Conservation (phyloP, 2,329 filamentous ascomycete species). For the Ophiocordyceps robertsii region DNA sequence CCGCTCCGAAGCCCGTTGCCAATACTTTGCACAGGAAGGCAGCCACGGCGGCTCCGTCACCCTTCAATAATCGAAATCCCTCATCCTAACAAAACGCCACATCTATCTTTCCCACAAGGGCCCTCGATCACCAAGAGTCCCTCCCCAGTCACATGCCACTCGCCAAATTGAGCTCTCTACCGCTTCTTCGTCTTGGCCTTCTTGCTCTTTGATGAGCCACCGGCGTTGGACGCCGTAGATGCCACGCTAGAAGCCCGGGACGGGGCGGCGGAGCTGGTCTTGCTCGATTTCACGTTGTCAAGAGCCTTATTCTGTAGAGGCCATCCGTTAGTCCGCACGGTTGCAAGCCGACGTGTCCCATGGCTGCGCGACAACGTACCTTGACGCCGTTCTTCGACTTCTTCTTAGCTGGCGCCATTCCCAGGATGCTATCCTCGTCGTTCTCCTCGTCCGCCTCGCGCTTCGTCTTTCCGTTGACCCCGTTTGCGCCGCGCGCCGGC, state of each 20-base stretch:
- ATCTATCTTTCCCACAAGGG: no score
- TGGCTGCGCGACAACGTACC: slow-evolving; percentile 34
- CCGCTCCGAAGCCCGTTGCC: no score
- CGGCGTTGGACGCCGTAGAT: slow-evolving; percentile 48
- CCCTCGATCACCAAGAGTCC: not conserved
- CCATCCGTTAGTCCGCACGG: not conserved
- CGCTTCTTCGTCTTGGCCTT: slow-evolving; percentile 20
- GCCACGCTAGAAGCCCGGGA: slow-evolving; percentile 82
- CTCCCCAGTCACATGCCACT: not conserved
- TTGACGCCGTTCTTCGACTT: slow-evolving; percentile 83
- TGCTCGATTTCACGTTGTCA: slow-evolving; percentile 74
- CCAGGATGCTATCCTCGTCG: slow-evolving; percentile 68
- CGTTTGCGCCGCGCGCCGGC: slow-evolving; percentile 39
- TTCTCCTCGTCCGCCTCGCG: slow-evolving; percentile 70
- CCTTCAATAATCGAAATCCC: no score
- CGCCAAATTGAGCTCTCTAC: not conserved
- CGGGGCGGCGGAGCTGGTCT: slow-evolving; percentile 60
- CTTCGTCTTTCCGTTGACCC: slow-evolving; percentile 56
- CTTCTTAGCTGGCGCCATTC: slow-evolving; percentile 81
- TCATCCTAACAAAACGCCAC: no score
- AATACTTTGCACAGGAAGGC: not conserved
- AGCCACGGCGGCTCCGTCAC: no score
- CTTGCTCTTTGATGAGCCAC: slow-evolving; percentile 38
- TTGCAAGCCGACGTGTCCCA: not conserved
- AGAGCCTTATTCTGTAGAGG: slow-evolving; percentile 72